phyloP scores from a whole-genome alignment of 2,329 filamentous ascomycete species.

The Trichoderma guizhouense region DNA sequence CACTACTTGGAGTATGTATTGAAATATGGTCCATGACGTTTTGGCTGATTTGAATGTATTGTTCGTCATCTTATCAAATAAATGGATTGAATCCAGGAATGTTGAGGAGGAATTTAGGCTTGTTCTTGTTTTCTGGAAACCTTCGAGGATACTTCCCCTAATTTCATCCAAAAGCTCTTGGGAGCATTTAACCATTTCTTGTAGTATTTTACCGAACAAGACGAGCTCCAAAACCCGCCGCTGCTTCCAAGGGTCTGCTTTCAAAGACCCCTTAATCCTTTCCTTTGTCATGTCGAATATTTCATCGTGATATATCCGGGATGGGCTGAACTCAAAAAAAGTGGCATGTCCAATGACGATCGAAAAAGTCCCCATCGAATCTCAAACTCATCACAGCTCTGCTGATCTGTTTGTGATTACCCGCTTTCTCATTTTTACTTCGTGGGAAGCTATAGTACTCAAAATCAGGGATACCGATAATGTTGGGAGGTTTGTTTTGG shows the following conservation, averaged over 20 bases:
- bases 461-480: background rate
- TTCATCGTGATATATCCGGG: background rate
- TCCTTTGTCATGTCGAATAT: background rate
- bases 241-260: background rate
- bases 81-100: background rate
- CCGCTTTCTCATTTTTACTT: too few species aligned
- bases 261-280: background rate
- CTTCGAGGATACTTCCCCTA: background rate
- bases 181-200: background rate
- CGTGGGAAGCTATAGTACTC: background rate
- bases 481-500: accelerated
- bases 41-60: background rate
- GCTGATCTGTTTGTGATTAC: background rate
- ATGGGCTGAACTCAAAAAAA: background rate
- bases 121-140: background rate
- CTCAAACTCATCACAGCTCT: background rate
- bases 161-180: background rate
- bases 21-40: background rate
- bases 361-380: background rate
- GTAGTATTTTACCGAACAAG: background rate
- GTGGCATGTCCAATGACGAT: background rate
- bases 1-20: background rate
- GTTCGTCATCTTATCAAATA: background rate
- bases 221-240: background rate
- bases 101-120: background rate